Evolutionary conservation across 805 yeast genomes (phyloP), one percentile per base, ranked within the genome.

Genomic region (Brettanomyces custersianus): DNA sequence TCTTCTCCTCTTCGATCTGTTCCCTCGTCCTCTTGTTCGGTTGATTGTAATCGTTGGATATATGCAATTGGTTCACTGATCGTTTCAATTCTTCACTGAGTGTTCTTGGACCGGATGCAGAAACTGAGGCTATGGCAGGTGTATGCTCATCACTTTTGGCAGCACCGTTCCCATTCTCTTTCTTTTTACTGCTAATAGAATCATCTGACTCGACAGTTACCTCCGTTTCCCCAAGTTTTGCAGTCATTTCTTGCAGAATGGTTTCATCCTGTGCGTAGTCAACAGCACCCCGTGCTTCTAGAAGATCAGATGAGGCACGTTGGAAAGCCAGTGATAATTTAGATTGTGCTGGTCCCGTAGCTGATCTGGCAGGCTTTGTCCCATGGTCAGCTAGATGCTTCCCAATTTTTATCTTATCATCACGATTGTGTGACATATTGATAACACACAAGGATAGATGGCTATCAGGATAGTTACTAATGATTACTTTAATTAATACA

Each of bases 281-380:
- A 25, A 25, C 28, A 21, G 47, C 49, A 19, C 44, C 48, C 22
- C 42, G 45, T 18, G 46, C 49, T 32, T 43, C 54, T 3, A 30
- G 18, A 31, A 27, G 24, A 11, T 55, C 21, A 45, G 39, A 22
- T 50, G 47, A 30, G 49, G 48, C 55, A 16, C 45, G 39, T 26
- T 48, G 40, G 31, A 55, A 39, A 13, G 59, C 60, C 26, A 55
- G 34, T 7, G 60, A 55, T 11, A 55, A 40, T 35, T 55, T 55
- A 4, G 59, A 54, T 8, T 34, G 29, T 6, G 32, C 36, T 6
- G 35, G 35, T 5, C 19, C 33, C 12, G 10, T 46, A 51, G 57
- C 12, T 22, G 25, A 22, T 22, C 9, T 12, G 12, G n/a, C n/a
- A n/a, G n/a, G n/a, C n/a, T n/a, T n/a, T n/a, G n/a, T n/a, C n/a